Evolutionary conservation across 768 basidiomycete species (phyloP).

Genomic region (Wakefieldia striispora): DNA sequence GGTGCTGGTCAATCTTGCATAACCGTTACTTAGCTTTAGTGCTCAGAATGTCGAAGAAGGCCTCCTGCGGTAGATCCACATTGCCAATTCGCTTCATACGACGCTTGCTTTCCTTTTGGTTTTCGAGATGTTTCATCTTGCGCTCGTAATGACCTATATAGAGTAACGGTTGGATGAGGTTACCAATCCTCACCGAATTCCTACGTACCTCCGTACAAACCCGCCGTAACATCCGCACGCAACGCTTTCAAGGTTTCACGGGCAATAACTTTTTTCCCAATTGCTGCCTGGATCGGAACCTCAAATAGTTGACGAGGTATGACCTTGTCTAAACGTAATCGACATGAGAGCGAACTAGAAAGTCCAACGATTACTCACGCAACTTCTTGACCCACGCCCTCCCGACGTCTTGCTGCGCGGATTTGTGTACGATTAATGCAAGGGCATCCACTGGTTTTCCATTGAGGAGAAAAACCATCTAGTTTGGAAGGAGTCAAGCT

Average conservation of each 20-base stretch:
- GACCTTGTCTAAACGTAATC: conserved; percentile 63
- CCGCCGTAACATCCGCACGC: conserved; percentile 91
- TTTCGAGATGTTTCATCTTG: conserved; percentile 83
- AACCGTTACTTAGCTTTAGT: conserved; percentile 43
- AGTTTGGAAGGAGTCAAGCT: conserved; percentile 2
- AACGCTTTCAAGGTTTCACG: conserved; percentile 85
- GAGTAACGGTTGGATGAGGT: neutral
- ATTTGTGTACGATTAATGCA: conserved; percentile 86
- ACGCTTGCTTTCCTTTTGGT: conserved; percentile 92
- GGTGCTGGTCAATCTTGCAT: neutral
- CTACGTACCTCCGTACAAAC: conserved; percentile 77
- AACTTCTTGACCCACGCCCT: conserved; percentile 89
- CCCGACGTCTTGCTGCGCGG: conserved; percentile 70
- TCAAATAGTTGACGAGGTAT: conserved; percentile 93
- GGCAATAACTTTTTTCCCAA: conserved; percentile 85
- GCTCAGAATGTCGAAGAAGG: conserved; percentile 88
- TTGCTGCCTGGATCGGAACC: conserved; percentile 90
- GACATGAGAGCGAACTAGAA: neutral
- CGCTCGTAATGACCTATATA: conserved; percentile 83
- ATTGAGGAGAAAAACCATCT: conserved; percentile 93
- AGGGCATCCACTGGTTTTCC: conserved; percentile 89
- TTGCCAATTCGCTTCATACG: conserved; percentile 85
- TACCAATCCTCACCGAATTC: neutral
- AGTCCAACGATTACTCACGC: conserved; percentile 49
- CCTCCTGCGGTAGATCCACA: conserved; percentile 91